Percentiles rank a stretch among this genome's conserved stretches.
These are phyloP conservation scores for Xylaria intraflava DNA, from an alignment of 495 filamentous ascomycete species.

Conservation along the genomic window DNA sequence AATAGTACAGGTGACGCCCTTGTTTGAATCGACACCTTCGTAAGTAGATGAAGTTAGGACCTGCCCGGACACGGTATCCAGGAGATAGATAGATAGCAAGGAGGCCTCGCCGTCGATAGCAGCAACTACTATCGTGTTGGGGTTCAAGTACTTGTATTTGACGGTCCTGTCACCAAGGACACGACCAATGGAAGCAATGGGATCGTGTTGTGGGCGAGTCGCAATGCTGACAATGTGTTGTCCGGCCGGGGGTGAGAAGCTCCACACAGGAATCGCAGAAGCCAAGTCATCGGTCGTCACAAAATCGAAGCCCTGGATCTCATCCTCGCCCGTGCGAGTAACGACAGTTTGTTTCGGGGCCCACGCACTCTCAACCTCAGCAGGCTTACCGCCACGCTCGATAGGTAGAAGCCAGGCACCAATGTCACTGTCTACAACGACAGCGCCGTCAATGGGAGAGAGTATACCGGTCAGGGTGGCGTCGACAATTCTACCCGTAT, in stretches of 20 bases:
- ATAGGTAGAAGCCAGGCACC: slow-evolving; percentile 46
- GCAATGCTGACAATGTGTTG: slow-evolving; percentile 63
- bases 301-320: slow-evolving; percentile 56
- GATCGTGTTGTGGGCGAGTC: slow-evolving; percentile 67
- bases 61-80: slow-evolving; percentile 81
- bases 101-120: slow-evolving; percentile 52
- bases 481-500: slow-evolving; percentile 50
- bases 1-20: slow-evolving; percentile 68
- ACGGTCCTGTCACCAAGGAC: slow-evolving; percentile 87
- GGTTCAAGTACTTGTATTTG: slow-evolving; percentile 94
- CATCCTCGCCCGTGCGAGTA: slow-evolving; percentile 52
- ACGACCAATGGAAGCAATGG: slow-evolving; percentile 88
- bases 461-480: slow-evolving; percentile 30
- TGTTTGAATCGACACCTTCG: slow-evolving; percentile 63
- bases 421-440: slow-evolving; percentile 44
- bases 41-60: slow-evolving; percentile 67
- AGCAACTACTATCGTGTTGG: slow-evolving; percentile 75
- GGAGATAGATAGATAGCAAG: slow-evolving; percentile 64
- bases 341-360: slow-evolving; percentile 50
- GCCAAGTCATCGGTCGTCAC: slow-evolving; percentile 35
- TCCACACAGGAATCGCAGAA: slow-evolving; percentile 57
- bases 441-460: slow-evolving; percentile 37
- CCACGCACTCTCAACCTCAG: slow-evolving; percentile 29
- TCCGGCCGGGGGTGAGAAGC: slow-evolving; percentile 59
- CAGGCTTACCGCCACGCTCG: slow-evolving; percentile 39